These are phyloP conservation scores for Candida coquimbonensis DNA, from an alignment of 805 yeast species.

Conservation along the genomic window DNA sequence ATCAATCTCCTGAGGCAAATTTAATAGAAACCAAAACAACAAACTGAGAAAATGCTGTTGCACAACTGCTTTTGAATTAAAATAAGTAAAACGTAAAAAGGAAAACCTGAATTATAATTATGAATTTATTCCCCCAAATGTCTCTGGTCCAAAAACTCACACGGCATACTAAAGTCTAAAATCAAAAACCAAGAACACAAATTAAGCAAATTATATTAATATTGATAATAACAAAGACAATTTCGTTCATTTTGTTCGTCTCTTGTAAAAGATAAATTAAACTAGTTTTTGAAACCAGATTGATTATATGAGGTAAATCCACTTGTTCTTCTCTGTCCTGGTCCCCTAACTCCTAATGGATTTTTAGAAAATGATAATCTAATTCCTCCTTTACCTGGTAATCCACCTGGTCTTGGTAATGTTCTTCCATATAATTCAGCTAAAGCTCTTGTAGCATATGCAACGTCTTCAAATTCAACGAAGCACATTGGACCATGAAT, in stretches of 20 bases:
- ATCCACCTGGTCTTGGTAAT: slow-evolving; percentile 69
- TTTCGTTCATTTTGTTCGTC: not conserved
- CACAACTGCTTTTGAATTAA: no score
- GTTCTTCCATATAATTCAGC: slow-evolving; percentile 93
- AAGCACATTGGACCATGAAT: slow-evolving; percentile 98
- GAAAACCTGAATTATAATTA: no score
- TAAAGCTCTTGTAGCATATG: slow-evolving; percentile 85
- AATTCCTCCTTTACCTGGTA: slow-evolving; percentile 83
- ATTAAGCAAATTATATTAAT: not conserved
- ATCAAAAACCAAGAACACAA: no score
- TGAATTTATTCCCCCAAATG: no score
- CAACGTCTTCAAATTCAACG: slow-evolving; percentile 96
- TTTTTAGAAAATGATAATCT: slow-evolving; percentile 91
- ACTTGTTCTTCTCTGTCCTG: slow-evolving; percentile 37
- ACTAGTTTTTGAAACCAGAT: slow-evolving; percentile 6
- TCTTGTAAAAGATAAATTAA: not conserved
- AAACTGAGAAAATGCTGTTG: no score
- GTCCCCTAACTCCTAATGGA: slow-evolving; percentile 93
- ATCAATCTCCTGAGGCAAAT: no score
- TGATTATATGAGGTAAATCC: slow-evolving; percentile 13
- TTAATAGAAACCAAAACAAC: no score
- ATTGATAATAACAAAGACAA: not conserved
- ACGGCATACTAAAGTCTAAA: no score
- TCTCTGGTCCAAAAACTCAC: no score
- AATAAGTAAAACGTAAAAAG: no score